Base-by-base conservation (phyloP, 1,139 yeast genomes). In the Scheffersomyces quercinus region DNA sequence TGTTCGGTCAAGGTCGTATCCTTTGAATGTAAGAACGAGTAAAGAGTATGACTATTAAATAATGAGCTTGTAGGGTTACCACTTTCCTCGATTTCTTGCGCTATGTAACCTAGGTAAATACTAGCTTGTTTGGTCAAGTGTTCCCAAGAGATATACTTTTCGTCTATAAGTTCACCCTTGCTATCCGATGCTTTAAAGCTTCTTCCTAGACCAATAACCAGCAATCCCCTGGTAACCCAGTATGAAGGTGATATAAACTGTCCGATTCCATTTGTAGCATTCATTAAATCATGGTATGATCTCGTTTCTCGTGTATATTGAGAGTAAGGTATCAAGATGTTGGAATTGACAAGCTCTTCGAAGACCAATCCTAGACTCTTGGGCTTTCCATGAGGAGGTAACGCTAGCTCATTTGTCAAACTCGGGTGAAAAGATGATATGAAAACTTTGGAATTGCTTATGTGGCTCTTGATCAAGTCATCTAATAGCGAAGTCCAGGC, bases 401-500 rank as follows among this genome's bases (percentile, higher is more conserved):
- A 41, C 8, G 59, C 48, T 35, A 71, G 52, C 8, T 45, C 39
- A 13, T 51, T 53, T 1, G 44, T 33, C 32, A 69, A 46, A 13
- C 49, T 53, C 2, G 69, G 68, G 20, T 55, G 48, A 26, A 46
- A 49, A 2, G 64, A 50, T 3, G 65, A 52, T 2, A 70, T 41
- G 2, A 64, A 56, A 9, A 68, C 38, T 16, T 44, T 39, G 0
- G 67, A 58, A 26, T 49, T 51, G 4, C 48, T 45, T 29, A 56
- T 45, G 14, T 53, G 47, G 4, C 43, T 29, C 16, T 37, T 44
- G 29, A 68, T 52, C 24, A 71, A 43, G 9, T 56, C 55, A 8
- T 40, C 37, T 12, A 73, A 46, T 13, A 73, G 56, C 7, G 53
- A 45, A 5, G 48, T 40, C 95, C 95, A 86, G 1, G 89, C 85